phyloP scores from a whole-genome alignment of 257 asterid genomes.

The Vinca minor region DNA sequence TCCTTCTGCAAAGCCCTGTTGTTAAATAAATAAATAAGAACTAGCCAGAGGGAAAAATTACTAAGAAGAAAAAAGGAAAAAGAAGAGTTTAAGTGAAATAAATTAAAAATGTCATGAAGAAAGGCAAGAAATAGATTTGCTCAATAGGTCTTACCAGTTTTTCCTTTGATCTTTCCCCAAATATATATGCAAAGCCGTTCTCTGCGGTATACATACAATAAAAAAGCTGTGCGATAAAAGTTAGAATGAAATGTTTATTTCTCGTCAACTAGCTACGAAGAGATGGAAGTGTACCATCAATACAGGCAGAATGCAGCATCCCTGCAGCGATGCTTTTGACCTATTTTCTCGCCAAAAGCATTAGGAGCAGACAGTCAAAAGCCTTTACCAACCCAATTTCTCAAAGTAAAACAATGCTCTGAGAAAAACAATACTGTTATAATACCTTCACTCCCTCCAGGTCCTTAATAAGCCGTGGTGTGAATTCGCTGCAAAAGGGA shows the following conservation, averaged over 20 bases:
- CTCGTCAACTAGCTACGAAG: constrained; percentile 6
- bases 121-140: neutral
- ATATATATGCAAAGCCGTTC: constrained; percentile 64
- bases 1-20: constrained; percentile 66
- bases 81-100: neutral
- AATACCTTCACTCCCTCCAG: constrained; percentile 83
- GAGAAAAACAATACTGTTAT: constrained; percentile 1
- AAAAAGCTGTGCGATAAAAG: constrained; percentile 19
- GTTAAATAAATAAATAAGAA: constrained; percentile 10
- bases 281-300: constrained; percentile 45
- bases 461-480: constrained; percentile 78
- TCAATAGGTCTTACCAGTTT: constrained; percentile 45
- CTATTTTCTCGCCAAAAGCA: constrained; percentile 26
- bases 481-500: constrained; percentile 59
- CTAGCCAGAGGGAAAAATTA: constrained; percentile 14
- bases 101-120: neutral
- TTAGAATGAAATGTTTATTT: neutral
- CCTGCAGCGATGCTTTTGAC: constrained; percentile 82
- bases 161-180: constrained; percentile 73
- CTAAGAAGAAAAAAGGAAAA: neutral
- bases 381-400: neutral
- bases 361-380: neutral
- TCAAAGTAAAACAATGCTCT: neutral
- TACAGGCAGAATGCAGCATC: constrained; percentile 88
- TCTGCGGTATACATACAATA: constrained; percentile 39